Evolutionary conservation across 768 basidiomycete species (phyloP).

Genomic region (Serendipita sp.): DNA sequence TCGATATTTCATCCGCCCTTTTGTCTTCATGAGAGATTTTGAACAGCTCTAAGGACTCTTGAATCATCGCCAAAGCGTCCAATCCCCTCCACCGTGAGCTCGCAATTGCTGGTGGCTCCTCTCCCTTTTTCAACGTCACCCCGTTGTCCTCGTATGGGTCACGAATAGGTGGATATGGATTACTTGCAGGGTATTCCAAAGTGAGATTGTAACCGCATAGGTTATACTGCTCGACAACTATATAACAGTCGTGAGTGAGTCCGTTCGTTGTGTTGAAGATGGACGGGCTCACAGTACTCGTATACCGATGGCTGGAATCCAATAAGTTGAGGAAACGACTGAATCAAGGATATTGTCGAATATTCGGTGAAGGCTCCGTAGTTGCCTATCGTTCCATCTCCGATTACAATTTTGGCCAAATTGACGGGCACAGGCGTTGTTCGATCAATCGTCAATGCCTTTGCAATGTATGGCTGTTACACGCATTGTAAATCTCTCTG

Average conservation of each 20-base stretch:
- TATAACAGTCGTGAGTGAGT: too few relatives aligned
- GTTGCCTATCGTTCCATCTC: slow-evolving; percentile 32
- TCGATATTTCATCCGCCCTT: not conserved
- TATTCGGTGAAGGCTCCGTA: not conserved
- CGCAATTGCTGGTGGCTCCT: not conserved
- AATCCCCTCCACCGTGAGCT: not conserved
- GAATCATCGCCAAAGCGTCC: not conserved
- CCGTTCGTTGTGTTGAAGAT: not conserved
- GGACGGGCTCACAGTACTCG: not conserved
- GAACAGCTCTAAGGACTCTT: not conserved
- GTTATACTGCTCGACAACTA: slow-evolving; percentile 15
- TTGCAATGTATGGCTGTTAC: not conserved
- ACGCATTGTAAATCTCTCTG: not conserved
- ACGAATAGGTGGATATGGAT: not conserved
- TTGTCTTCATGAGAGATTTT: not conserved
- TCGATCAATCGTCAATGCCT: slow-evolving; percentile 14
- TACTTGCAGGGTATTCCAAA: slow-evolving; percentile 43
- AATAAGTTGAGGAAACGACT: slow-evolving; percentile 65
- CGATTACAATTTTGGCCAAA: slow-evolving; percentile 52
- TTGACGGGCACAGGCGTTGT: slow-evolving; percentile 50
- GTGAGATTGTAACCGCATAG: slow-evolving; percentile 53
- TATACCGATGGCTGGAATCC: slow-evolving; percentile 39
- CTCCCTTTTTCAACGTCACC: not conserved
- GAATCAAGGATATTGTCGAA: slow-evolving; percentile 36
- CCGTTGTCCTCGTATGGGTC: slow-evolving; percentile 9